Conservation (phyloP, 176 grass and related monocot species). For the Thalia dealbata region DNA sequence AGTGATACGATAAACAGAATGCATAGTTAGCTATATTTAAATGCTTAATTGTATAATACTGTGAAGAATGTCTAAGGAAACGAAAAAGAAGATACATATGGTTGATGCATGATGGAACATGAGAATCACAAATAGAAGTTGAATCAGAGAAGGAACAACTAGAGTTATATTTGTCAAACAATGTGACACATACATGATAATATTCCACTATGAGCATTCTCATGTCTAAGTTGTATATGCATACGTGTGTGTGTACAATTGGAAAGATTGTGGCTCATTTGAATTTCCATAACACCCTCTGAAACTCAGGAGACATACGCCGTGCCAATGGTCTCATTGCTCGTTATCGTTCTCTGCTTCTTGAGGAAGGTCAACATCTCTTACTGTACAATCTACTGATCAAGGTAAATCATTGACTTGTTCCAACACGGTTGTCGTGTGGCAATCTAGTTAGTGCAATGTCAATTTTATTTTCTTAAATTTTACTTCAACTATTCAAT, state of each 20-base stretch:
- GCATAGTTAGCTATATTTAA: not conserved
- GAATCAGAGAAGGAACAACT: not conserved
- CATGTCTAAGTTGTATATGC: no score
- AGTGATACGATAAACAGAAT: not conserved
- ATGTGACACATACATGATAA: not conserved
- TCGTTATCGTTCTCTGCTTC: conserved; percentile 59
- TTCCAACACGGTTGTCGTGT: conserved; percentile 7
- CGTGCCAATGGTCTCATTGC: conserved; percentile 93
- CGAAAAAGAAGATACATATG: not conserved
- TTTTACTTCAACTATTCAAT: not conserved
- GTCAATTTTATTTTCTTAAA: not conserved
- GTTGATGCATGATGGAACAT: not conserved
- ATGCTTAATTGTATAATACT: not conserved
- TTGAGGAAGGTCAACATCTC: conserved; percentile 48
- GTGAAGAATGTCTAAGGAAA: not conserved
- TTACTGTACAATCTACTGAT: conserved; percentile 80
- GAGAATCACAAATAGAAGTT: not conserved
- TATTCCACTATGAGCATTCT: no score
- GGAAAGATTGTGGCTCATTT: not conserved
- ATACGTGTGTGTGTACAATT: no score
- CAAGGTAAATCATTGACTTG: conserved; percentile 46
- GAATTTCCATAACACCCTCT: conserved; percentile 1
- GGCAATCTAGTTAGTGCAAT: conserved; percentile 1
- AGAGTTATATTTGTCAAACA: not conserved
- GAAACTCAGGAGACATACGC: conserved; percentile 62